Base-by-base conservation (phyloP, 345 rosid genomes). In the Salix dunnii region DNA sequence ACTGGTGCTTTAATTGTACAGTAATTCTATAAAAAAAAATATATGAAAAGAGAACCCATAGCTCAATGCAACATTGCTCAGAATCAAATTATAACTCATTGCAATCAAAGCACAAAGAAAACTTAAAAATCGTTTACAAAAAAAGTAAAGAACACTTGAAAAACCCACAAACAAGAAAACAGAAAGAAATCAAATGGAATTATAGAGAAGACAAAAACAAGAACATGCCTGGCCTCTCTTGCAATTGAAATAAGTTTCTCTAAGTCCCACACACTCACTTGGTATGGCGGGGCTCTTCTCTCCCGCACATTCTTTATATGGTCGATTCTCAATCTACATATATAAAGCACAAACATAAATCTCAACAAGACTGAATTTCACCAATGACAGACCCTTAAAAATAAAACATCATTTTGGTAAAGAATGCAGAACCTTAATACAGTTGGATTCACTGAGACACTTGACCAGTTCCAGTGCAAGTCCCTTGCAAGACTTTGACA, bases 401-500 rank as follows among this genome's bases (percentile, higher is more conserved):
- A 28, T 38, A 12, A 14, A 18, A 35, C 11, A 58, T 1, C 31
- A 61, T 66, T 17, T 28, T 23, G 33, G 68, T 3, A 35, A 31
- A 40, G 48, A 55, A 18, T 28, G 49, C 11, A 42, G 36, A 67
- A 91, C 96, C 91, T 91, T 91, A 68, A 94, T 88, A 80, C 98
- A 96, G 2, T 85, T 90, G 0, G 99, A 94, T 76, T 94, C 96
- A 40, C 93, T 92, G 46, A 94, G 93, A 83, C 99, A 96, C 86
- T 92, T 92, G 27, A 96, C 97, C 71, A 96, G 91, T 81, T 94
- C 98, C 85, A 83, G 82, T 23, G 98, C 99, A 21, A 96, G 91
- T 70, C 97, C 99, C 80, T 94, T 96, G 86, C 97, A 96, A 69
- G 99, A 92, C 85, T 96, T 96, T 3, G 99, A 74, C 99, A 94